Evolutionary conservation across 345 rosid species (phyloP).

Genomic region (Euphorbia peplus): DNA sequence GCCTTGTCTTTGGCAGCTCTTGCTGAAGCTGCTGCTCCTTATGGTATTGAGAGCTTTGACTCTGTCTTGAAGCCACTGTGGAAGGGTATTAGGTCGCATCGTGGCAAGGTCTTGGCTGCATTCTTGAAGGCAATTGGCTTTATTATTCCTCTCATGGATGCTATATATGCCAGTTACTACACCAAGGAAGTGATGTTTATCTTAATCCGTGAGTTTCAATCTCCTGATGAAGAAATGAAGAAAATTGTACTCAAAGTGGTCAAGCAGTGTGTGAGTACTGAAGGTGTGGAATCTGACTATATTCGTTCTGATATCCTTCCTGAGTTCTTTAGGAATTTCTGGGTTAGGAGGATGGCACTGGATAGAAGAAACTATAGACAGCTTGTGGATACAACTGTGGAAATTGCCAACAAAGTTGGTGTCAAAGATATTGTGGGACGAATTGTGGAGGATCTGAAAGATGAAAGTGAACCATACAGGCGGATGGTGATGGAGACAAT

Average conservation of each 20-base stretch:
- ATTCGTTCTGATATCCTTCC: conserved; percentile 89
- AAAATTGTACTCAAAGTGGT: conserved; percentile 96
- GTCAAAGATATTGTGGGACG: conserved; percentile 90
- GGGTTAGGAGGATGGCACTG: conserved; percentile 97
- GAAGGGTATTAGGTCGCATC: conserved; percentile 98
- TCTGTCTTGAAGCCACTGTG: conserved; percentile 96
- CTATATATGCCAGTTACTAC: conserved; percentile 88
- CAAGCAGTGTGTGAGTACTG: conserved; percentile 97
- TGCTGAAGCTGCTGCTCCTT: conserved; percentile 99
- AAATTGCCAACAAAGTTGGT: conserved; percentile 96
- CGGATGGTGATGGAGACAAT: conserved; percentile 99
- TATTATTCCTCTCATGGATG: conserved; percentile 97
- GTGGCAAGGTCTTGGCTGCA: conserved; percentile 99
- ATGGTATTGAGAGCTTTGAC: conserved; percentile 97
- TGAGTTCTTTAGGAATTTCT: conserved; percentile 83
- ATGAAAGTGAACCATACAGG: conserved; percentile 88
- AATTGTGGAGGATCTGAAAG: conserved; percentile 91
- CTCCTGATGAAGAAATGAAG: conserved; percentile 99
- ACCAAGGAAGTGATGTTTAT: conserved; percentile 96
- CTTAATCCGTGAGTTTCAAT: conserved; percentile 96
- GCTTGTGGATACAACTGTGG: conserved; percentile 95
- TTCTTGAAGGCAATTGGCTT: conserved; percentile 99
- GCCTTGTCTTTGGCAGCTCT: conserved; percentile 99
- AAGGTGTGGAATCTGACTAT: conserved; percentile 93
- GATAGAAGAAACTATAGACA: conserved; percentile 93